Conservation (phyloP, 2,329 filamentous ascomycete genomes). For the Sphaerostilbella broomeana region DNA sequence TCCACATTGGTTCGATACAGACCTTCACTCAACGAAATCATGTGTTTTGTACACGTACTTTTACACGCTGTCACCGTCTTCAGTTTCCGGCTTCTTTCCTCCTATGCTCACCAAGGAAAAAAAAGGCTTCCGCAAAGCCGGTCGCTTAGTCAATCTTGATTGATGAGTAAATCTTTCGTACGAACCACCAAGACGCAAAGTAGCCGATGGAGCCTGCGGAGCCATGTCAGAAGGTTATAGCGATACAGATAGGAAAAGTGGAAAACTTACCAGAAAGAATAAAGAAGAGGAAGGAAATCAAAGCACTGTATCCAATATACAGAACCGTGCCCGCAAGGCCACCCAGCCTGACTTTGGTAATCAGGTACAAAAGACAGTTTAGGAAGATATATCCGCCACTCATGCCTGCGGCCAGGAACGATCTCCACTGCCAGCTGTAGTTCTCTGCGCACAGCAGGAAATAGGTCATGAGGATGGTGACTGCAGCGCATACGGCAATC, state of each 20-base stretch:
- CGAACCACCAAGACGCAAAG: slow-evolving; percentile 90
- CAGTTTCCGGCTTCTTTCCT: no score
- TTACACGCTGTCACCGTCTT: slow-evolving; percentile 19
- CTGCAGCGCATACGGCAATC: slow-evolving; percentile 89
- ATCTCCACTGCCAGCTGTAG: slow-evolving; percentile 98
- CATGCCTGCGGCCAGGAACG: slow-evolving; percentile 85
- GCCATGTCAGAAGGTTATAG: slow-evolving; percentile 14
- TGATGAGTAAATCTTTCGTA: slow-evolving; percentile 89
- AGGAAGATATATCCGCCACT: slow-evolving; percentile 87
- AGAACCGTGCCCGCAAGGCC: slow-evolving; percentile 81
- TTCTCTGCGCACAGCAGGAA: slow-evolving; percentile 94
- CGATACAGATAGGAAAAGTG: not conserved
- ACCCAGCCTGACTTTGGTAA: slow-evolving; percentile 78
- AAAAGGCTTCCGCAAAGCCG: no score
- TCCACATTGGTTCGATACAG: no score
- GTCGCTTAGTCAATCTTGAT: slow-evolving; percentile 83
- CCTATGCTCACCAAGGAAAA: no score
- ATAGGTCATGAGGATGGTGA: slow-evolving; percentile 91
- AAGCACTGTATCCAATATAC: slow-evolving; percentile 85
- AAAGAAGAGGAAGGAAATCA: slow-evolving; percentile 88
- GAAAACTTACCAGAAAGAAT: slow-evolving; percentile 76
- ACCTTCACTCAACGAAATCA: no score
- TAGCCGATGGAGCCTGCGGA: slow-evolving; percentile 82
- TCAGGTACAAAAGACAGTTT: slow-evolving; percentile 85
- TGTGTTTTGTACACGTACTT: slow-evolving; percentile 27